Conservation (phyloP, 208 protist species). For the Trypanosoma caninum region DNA sequence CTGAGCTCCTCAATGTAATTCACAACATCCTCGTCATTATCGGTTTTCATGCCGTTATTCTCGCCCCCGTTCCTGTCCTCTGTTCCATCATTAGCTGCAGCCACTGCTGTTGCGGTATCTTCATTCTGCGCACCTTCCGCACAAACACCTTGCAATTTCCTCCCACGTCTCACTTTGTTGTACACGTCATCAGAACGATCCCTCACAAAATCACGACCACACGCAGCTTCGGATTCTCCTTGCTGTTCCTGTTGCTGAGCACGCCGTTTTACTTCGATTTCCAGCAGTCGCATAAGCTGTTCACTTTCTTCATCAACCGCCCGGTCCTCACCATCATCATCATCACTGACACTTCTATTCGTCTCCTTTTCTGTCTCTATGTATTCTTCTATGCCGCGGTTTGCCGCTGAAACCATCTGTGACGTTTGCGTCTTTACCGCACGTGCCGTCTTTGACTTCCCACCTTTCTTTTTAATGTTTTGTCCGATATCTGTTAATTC, state of each 20-base stretch:
- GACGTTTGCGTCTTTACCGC: neutral
- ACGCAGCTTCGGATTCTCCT: neutral
- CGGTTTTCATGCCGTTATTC: neutral
- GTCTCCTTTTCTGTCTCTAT: conserved; percentile 1
- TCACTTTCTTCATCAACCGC: conserved; percentile 31
- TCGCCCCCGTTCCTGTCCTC: neutral
- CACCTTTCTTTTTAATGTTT: neutral
- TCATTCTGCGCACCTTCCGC: too few relatives aligned
- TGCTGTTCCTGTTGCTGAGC: neutral
- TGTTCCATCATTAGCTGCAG: neutral
- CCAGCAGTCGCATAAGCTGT: conserved; percentile 25
- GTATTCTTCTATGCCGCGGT: neutral
- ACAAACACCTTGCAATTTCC: too few relatives aligned
- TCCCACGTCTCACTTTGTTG: too few relatives aligned
- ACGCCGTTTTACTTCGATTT: conserved; percentile 16
- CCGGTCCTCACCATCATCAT: neutral
- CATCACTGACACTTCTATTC: neutral
- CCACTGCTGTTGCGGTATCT: too few relatives aligned
- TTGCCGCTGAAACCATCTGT: neutral
- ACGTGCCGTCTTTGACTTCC: neutral
- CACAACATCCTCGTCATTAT: neutral
- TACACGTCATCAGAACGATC: too few relatives aligned
- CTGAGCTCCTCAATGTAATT: conserved; percentile 5
- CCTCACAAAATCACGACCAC: too few relatives aligned
- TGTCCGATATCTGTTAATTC: too few relatives aligned